A percentile compares a stretch with the other conserved stretches of the same genome.
phyloP scores from a whole-genome alignment of 2,329 filamentous ascomycete species.

The Penicillium sp. region DNA sequence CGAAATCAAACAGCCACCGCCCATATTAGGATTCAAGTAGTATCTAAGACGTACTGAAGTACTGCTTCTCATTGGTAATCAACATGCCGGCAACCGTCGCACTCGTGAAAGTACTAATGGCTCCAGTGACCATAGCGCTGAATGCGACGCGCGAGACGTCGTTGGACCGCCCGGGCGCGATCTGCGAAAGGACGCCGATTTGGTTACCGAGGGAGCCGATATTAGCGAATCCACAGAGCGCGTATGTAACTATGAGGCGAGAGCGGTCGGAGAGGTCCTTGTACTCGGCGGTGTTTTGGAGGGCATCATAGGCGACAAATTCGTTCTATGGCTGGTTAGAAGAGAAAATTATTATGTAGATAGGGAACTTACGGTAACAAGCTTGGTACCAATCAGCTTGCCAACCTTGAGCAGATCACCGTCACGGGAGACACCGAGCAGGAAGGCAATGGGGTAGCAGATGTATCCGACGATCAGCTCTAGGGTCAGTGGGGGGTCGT shows the following conservation, averaged over 20 bases:
- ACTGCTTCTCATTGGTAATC: constrained; percentile 54
- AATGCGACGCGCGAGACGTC: constrained; percentile 75
- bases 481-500: constrained; percentile 67
- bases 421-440: constrained; percentile 72
- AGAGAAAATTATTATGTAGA: background rate
- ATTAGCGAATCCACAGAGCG: constrained; percentile 79
- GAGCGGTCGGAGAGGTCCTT: constrained; percentile 65
- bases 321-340: constrained; percentile 59
- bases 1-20: background rate
- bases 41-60: constrained; percentile 8
- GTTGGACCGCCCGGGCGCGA: constrained; percentile 70
- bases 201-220: constrained; percentile 85
- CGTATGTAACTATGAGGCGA: constrained; percentile 79
- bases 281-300: constrained; percentile 57
- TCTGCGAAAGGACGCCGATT: constrained; percentile 81
- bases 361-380: constrained; percentile 63
- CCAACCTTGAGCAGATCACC: constrained; percentile 67
- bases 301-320: constrained; percentile 67
- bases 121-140: constrained; percentile 74
- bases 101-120: constrained; percentile 75
- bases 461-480: constrained; percentile 75
- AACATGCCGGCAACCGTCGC: constrained; percentile 77
- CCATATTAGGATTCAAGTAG: background rate
- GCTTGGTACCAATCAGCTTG: constrained; percentile 78
- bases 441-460: constrained; percentile 74